Conservation (phyloP, 225 moss, liverwort and hornwort genomes). For the Asterella californica region DNA sequence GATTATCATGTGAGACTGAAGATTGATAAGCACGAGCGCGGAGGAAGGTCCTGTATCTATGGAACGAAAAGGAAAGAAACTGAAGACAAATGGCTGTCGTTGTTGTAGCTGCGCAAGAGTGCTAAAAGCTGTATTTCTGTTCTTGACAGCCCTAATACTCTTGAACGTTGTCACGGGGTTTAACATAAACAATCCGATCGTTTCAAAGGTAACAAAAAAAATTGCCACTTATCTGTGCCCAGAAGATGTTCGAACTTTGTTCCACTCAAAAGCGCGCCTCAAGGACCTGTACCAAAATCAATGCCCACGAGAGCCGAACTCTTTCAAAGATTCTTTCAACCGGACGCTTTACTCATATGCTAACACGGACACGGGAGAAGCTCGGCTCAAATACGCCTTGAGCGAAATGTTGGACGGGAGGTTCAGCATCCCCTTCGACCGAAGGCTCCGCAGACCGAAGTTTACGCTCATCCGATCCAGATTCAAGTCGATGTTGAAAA, state of each 20-base stretch:
- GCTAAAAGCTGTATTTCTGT: neutral
- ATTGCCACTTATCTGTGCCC: neutral
- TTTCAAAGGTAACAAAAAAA: neutral
- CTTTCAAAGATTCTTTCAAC: constrained; percentile 3
- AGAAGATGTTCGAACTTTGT: no score
- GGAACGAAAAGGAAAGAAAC: constrained; percentile 4
- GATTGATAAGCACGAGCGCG: neutral
- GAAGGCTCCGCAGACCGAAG: neutral
- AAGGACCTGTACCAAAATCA: neutral
- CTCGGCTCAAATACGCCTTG: constrained; percentile 9
- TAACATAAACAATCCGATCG: neutral
- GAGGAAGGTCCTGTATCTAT: neutral
- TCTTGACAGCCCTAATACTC: neutral
- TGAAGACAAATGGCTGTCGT: neutral
- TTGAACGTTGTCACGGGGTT: neutral
- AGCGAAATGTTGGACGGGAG: constrained; percentile 2
- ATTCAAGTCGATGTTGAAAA: constrained; percentile 40
- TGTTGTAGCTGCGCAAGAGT: neutral
- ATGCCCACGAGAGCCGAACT: neutral
- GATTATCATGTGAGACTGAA: neutral
- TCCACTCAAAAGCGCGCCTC: neutral
- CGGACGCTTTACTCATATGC: neutral
- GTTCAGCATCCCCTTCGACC: neutral
- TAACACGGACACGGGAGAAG: constrained; percentile 1
- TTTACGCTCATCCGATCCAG: constrained; percentile 5